Evolutionary conservation across 2,329 filamentous ascomycete genomes (phyloP), one percentile per base, ranked within the genome.

Genomic region (Clarireedia paspali): DNA sequence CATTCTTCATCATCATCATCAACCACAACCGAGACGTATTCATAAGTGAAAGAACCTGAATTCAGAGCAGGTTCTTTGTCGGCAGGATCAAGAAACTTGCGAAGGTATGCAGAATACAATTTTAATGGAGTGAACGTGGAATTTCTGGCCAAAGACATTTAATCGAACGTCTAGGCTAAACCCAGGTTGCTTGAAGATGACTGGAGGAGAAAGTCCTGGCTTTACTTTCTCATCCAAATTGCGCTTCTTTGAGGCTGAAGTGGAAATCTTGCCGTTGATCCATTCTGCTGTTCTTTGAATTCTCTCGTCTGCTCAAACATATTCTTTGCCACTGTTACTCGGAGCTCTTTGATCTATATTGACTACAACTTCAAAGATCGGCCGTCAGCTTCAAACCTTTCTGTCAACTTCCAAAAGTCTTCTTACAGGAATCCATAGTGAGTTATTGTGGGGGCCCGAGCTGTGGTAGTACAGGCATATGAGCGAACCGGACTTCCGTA

Each of bases 1-100:
- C 40, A 52, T 12, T n/a, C 34, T 7, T 14, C 42, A 46, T 53
- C 50, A 0, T 17, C 17, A 3, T 53, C 50, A 10, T 38, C 12
- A 9, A 40, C 34, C 9, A 39, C 12, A 9, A 40, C 34, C 9
- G 3, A 20, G 24, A 38, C 3, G 7, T 38, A 53, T 0, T 46
- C 50, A 5, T 53, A 46, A 6, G 9, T 36, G n/a, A 26, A 53
- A 1, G 2, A 2, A 15, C 15, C 27, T 6, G 6, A 2, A 2
- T 5, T 2, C 17, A 17, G 30, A 9, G 40, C 40, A 7, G 12
- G 5, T 2, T 9, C 20, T 34, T 62, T 60, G 17, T 60, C 57
- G 5, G 57, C 45, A 12, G 57, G 60, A 24, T 57, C 52, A 6
- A 62, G 47, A 9, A 57, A 62, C 3, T 34, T 58, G 10, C 34